phyloP scores from a whole-genome alignment of 2,329 filamentous ascomycete species.

The Metarhizium rileyi region DNA sequence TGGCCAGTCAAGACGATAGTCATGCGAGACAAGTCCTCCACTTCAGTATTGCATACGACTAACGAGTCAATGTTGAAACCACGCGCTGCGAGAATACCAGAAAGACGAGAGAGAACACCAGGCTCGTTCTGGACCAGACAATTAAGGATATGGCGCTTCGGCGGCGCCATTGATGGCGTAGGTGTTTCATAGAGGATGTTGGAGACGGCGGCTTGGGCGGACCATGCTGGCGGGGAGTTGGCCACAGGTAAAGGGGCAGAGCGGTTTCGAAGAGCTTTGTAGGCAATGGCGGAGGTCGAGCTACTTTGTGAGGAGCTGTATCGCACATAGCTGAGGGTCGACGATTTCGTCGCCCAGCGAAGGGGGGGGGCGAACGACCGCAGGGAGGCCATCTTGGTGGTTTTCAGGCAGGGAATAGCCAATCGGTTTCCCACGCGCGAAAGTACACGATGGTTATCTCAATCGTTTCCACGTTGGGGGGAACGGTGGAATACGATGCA shows the following conservation, averaged over 20 bases:
- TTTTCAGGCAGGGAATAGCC: not conserved
- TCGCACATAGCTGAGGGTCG: constrained; percentile 22
- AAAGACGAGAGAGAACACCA: constrained; percentile 90
- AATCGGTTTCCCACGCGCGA: not conserved
- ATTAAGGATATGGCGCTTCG: constrained; percentile 94
- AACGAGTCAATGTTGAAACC: constrained; percentile 99
- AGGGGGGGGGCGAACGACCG: constrained; percentile 31
- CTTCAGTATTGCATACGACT: constrained; percentile 96
- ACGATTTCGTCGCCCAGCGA: constrained; percentile 23
- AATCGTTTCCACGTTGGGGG: not conserved
- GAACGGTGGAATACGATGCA: not conserved
- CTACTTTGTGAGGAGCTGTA: constrained; percentile 42
- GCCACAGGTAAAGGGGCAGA: constrained; percentile 76
- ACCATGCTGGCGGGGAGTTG: constrained; percentile 67
- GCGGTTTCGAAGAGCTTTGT: constrained; percentile 92
- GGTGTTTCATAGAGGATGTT: constrained; percentile 99
- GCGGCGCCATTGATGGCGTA: constrained; percentile 67
- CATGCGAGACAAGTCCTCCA: constrained; percentile 95
- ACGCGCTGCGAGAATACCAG: constrained; percentile 87
- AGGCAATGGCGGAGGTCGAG: constrained; percentile 88
- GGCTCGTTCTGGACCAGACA: constrained; percentile 99
- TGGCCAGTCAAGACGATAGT: constrained; percentile 95
- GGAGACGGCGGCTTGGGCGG: constrained; percentile 88
- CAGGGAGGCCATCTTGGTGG: constrained; percentile 34
- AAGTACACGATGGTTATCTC: not conserved